These are phyloP conservation scores for Gloeopeniophorella convolvens DNA, from an alignment of 768 basidiomycete species.

Conservation along the genomic window DNA sequence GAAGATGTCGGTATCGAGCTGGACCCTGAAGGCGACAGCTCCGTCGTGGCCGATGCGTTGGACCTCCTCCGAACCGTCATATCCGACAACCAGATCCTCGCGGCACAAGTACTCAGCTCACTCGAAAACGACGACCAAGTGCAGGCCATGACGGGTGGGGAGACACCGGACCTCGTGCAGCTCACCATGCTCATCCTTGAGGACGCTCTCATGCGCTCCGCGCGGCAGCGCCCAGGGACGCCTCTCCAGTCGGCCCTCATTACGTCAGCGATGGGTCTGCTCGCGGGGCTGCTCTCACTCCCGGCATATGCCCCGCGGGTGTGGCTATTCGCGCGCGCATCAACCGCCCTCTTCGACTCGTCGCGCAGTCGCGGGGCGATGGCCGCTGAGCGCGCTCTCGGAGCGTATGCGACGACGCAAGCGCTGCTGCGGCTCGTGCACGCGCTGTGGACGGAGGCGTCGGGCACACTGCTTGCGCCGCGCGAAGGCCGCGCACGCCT, in stretches of 20 bases:
- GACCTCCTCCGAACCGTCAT: slow-evolving; percentile 77
- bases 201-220: slow-evolving; percentile 57
- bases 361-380: slow-evolving; percentile 57
- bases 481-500: slow-evolving; percentile 52
- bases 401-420: slow-evolving; percentile 77
- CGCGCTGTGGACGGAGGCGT: slow-evolving; percentile 68
- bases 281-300: slow-evolving; percentile 67
- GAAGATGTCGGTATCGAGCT: slow-evolving; percentile 72
- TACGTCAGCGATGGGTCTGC: slow-evolving; percentile 75
- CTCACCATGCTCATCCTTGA: slow-evolving; percentile 77
- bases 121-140: slow-evolving; percentile 47
- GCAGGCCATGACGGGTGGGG: slow-evolving; percentile 44
- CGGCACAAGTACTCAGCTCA: slow-evolving; percentile 57
- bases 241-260: slow-evolving; percentile 57
- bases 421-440: slow-evolving; percentile 72
- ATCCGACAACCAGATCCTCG: slow-evolving; percentile 58
- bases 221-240: slow-evolving; percentile 28
- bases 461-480: slow-evolving; percentile 41
- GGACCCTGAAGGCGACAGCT: slow-evolving; percentile 53
- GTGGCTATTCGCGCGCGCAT: slow-evolving; percentile 83
- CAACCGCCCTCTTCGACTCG: slow-evolving; percentile 70
- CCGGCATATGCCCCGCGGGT: slow-evolving; percentile 75
- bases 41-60: slow-evolving; percentile 62
- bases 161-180: slow-evolving; percentile 69
- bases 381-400: slow-evolving; percentile 60